phyloP scores from a whole-genome alignment of 2,329 filamentous ascomycete species.

The Diaporthe citrichinensis region DNA sequence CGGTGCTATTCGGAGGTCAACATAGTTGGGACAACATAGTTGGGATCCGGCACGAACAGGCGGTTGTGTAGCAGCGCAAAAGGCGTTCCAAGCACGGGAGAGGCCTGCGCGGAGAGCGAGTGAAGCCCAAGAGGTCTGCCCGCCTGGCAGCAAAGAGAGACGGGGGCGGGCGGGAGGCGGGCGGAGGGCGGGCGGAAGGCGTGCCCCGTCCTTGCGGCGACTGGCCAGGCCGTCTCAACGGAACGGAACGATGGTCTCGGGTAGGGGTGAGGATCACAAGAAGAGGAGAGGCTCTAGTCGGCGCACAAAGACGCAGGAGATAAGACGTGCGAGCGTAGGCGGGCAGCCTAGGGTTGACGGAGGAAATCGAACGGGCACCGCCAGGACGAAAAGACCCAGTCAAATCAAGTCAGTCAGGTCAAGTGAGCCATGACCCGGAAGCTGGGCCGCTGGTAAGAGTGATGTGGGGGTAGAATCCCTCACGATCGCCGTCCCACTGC shows the following conservation, averaged over 20 bases:
- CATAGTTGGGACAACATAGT: slow-evolving; percentile 39
- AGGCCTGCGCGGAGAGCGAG: slow-evolving; percentile 19
- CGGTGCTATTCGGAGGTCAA: slow-evolving; percentile 37
- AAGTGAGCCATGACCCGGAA: slow-evolving; percentile 33
- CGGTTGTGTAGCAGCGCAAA: slow-evolving; percentile 26
- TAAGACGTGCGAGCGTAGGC: slow-evolving; percentile 32
- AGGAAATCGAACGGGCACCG: slow-evolving; percentile 30
- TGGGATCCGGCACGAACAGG: slow-evolving; percentile 27
- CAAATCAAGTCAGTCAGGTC: slow-evolving; percentile 29
- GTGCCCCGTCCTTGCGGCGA: slow-evolving; percentile 30
- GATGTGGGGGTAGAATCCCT: slow-evolving; percentile 38
- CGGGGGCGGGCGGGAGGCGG: slow-evolving; percentile 26
- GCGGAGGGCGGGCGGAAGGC: slow-evolving; percentile 25
- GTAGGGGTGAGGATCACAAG: slow-evolving; percentile 28
- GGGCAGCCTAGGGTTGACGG: slow-evolving; percentile 30
- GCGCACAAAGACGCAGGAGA: slow-evolving; percentile 27
- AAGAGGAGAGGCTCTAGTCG: slow-evolving; percentile 29
- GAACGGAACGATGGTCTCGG: slow-evolving; percentile 23
- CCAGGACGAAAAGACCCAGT: slow-evolving; percentile 31
- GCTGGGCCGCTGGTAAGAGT: slow-evolving; percentile 32
- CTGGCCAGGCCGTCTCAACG: slow-evolving; percentile 29
- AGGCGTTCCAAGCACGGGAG: slow-evolving; percentile 4
- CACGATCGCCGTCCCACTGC: slow-evolving; percentile 39
- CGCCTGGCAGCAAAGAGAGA: slow-evolving; percentile 38
- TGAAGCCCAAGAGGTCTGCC: slow-evolving; percentile 18